phyloP scores from a whole-genome alignment of 2,329 filamentous ascomycete genomes.

The Sporothrix pallida region DNA sequence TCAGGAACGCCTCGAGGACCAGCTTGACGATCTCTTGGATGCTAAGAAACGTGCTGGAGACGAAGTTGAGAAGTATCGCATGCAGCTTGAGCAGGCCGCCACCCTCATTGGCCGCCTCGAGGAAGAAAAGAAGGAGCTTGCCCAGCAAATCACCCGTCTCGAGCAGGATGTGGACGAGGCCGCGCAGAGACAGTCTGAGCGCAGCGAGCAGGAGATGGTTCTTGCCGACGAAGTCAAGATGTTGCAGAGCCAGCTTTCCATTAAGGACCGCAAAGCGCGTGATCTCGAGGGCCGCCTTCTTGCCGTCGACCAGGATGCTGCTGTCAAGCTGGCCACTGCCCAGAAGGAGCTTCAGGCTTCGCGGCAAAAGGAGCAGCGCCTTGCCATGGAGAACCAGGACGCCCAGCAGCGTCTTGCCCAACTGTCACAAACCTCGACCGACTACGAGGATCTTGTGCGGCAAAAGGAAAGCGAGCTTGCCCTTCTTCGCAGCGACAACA shows the following conservation, averaged over 20 bases:
- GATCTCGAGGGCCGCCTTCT: constrained; percentile 86
- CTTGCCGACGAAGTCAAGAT: constrained; percentile 86
- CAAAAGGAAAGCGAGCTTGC: constrained; percentile 93
- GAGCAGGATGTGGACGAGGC: constrained; percentile 74
- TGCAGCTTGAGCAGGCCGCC: constrained; percentile 89
- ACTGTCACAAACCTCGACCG: constrained; percentile 87
- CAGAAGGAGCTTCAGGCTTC: constrained; percentile 79
- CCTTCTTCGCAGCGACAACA: constrained; percentile 82
- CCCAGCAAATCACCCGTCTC: constrained; percentile 69
- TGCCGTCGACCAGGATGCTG: constrained; percentile 84
- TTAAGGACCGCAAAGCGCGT: constrained; percentile 88
- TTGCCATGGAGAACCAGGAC: constrained; percentile 79
- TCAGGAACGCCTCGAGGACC: constrained; percentile 90
- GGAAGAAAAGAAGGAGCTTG: constrained; percentile 79
- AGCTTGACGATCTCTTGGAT: constrained; percentile 84
- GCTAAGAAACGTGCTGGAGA: constrained; percentile 89
- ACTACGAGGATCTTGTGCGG: constrained; percentile 91
- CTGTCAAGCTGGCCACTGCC: constrained; percentile 78
- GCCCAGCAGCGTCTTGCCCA: constrained; percentile 85
- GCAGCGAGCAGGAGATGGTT: constrained; percentile 75
- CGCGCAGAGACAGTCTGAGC: constrained; percentile 71
- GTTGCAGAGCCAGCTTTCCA: constrained; percentile 83
- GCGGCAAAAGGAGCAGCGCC: constrained; percentile 75
- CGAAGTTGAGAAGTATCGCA: constrained; percentile 77
- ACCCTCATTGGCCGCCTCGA: constrained; percentile 85